Evolutionary conservation across 345 rosid genomes (phyloP), one percentile per base, ranked within the genome.

Genomic region (Litchi chinensis): DNA sequence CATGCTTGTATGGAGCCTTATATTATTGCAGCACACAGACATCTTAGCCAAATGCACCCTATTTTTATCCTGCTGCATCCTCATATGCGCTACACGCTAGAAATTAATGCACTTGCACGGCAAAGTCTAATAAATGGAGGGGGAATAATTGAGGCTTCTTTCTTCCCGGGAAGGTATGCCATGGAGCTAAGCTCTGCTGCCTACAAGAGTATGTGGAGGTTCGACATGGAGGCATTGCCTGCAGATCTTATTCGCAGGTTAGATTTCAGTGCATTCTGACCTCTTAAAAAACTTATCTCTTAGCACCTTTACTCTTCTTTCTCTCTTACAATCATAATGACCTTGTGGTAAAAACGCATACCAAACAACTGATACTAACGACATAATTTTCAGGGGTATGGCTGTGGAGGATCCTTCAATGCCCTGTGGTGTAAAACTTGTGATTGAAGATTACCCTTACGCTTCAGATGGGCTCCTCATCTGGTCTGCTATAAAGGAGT

Each of bases 141-240:
- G 76, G 99, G 99, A 32, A 81, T 95, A 13, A 95, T 95, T 15
- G 98, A 95, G 86, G 92, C 89, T 52, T 93, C 88, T 79, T 95
- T 93, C 82, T 89, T 94, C 84, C 98, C 97, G 0, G 98, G 93
- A 32, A 92, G 86, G 77, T 90, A 84, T 1, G 83, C 96, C 60
- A 90, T 95, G 99, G 99, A 95, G 80, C 68, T 95, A 24, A 95
- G 99, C 85, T 89, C 99, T n/a, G 93, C 93, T 1, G 97, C 97
- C 0, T 95, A 95, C 83, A 84, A 95, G 87, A 89, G 79, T 64
- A 66, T 75, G 85, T 93, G 98, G 98, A 82, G 88, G 79, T 95
- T 95, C 37, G 99, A 95, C 81, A 90, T 88, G 98, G 96, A 93
- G 80, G 95, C 95, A 60, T 87, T 95, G 86, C 98, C 99, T 66